Evolutionary conservation across 2,329 filamentous ascomycete genomes (phyloP).

Genomic region (Fusarium austroafricanum): DNA sequence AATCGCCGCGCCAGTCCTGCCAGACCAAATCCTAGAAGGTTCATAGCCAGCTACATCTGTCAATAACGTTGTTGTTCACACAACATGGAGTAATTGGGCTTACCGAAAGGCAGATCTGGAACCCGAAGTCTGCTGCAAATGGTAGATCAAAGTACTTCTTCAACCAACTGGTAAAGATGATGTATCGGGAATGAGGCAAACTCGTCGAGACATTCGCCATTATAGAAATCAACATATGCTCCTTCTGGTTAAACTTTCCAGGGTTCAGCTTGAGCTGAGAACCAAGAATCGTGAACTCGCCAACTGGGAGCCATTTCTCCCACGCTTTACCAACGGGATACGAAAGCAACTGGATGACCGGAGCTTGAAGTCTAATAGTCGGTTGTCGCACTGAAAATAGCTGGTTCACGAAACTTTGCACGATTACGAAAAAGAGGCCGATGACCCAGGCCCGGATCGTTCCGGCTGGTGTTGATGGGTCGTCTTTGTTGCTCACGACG

Average conservation of each 20-base stretch:
- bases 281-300: slow-evolving; percentile 57
- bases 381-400: slow-evolving; percentile 67
- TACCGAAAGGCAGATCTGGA: slow-evolving; percentile 51
- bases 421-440: slow-evolving; percentile 59
- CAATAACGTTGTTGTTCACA: too few relatives aligned
- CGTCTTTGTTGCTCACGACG: slow-evolving; percentile 66
- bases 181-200: slow-evolving; percentile 38
- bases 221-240: slow-evolving; percentile 70
- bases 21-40: slow-evolving; percentile 65
- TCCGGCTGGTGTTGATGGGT: slow-evolving; percentile 60
- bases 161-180: slow-evolving; percentile 40
- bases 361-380: slow-evolving; percentile 59
- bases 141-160: slow-evolving; percentile 41
- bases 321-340: slow-evolving; percentile 60
- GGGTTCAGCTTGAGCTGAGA: slow-evolving; percentile 61
- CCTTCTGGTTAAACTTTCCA: slow-evolving; percentile 67
- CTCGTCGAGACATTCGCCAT: slow-evolving; percentile 51
- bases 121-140: slow-evolving; percentile 38
- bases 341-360: slow-evolving; percentile 65
- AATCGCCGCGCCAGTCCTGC: slow-evolving; percentile 63
- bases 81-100: too few relatives aligned
- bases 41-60: slow-evolving; percentile 38
- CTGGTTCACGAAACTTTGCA: slow-evolving; percentile 63
- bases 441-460: slow-evolving; percentile 66
- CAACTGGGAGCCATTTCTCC: slow-evolving; percentile 58